Conservation (phyloP, 495 filamentous ascomycete species). For the Talaromyces proteolyticus region DNA sequence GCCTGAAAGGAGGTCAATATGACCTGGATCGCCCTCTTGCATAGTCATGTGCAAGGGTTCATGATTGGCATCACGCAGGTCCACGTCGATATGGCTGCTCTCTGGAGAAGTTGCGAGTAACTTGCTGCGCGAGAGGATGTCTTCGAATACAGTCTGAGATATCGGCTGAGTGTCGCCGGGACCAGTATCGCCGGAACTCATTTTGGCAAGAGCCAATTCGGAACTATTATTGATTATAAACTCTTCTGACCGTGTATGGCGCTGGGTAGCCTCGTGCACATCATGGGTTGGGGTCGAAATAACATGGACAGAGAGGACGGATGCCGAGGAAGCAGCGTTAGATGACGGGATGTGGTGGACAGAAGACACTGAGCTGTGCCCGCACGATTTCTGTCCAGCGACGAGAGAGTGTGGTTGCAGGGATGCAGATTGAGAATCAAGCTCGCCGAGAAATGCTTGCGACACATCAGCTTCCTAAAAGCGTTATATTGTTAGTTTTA, state of each 20-base stretch:
- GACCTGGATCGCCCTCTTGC: constrained; percentile 40
- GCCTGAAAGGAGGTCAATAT: constrained; percentile 41
- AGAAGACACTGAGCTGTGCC: background rate
- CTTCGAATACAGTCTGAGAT: constrained; percentile 47
- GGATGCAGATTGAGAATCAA: constrained; percentile 6
- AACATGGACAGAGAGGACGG: constrained; percentile 1
- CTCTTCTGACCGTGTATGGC: background rate
- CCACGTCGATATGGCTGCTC: constrained; percentile 15
- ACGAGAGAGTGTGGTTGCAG: background rate
- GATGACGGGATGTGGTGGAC: background rate
- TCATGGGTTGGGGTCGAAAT: background rate
- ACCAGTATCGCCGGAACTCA: constrained; percentile 26
- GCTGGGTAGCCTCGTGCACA: background rate
- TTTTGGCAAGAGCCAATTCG: constrained; percentile 16
- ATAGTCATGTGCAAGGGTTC: constrained; percentile 32
- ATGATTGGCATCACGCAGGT: constrained; percentile 13
- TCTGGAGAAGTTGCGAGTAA: constrained; percentile 1
- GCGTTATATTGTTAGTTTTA: constrained; percentile 7
- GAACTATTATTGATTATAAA: constrained; percentile 1
- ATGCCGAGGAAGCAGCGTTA: background rate
- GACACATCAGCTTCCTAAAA: constrained; percentile 8
- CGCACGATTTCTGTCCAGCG: background rate
- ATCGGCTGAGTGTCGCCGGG: constrained; percentile 47
- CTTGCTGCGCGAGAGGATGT: constrained; percentile 30
- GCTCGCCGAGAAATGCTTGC: constrained; percentile 2